These are phyloP conservation scores for Chaetomium olivaceum DNA, from an alignment of 2,329 filamentous ascomycete genomes.

Conservation along the genomic window DNA sequence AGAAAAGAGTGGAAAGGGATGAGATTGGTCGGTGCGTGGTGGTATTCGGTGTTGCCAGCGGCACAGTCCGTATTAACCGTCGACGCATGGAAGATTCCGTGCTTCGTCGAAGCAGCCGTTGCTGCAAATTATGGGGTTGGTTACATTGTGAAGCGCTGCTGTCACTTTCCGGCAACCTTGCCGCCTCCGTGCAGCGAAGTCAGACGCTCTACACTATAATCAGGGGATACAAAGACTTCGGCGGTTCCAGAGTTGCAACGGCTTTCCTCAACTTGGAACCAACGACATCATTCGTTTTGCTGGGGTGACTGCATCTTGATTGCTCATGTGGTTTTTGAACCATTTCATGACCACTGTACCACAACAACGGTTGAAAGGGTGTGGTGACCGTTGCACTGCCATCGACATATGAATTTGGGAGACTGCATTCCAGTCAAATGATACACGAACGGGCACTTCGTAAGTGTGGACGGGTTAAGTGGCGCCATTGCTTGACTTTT, in stretches of 20 bases:
- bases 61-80: conserved; percentile 16
- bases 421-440: background rate
- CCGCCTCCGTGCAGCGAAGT: conserved; percentile 4
- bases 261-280: background rate
- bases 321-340: background rate
- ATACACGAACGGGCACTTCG: too few species aligned
- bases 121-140: conserved; percentile 9
- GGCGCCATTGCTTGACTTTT: too few species aligned
- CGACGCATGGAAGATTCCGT: background rate
- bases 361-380: background rate
- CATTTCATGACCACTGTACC: background rate
- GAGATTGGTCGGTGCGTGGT: conserved; percentile 7
- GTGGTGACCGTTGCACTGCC: background rate
- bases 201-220: background rate
- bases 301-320: background rate
- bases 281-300: background rate
- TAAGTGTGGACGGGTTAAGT: too few species aligned
- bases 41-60: conserved; percentile 18
- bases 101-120: background rate
- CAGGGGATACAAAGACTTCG: background rate
- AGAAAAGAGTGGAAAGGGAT: background rate
- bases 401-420: background rate
- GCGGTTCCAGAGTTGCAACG: background rate
- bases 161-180: background rate
- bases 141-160: conserved; percentile 1